These are phyloP conservation scores for Dothistroma pini DNA, from an alignment of 2,329 filamentous ascomycete genomes.

Conservation along the genomic window DNA sequence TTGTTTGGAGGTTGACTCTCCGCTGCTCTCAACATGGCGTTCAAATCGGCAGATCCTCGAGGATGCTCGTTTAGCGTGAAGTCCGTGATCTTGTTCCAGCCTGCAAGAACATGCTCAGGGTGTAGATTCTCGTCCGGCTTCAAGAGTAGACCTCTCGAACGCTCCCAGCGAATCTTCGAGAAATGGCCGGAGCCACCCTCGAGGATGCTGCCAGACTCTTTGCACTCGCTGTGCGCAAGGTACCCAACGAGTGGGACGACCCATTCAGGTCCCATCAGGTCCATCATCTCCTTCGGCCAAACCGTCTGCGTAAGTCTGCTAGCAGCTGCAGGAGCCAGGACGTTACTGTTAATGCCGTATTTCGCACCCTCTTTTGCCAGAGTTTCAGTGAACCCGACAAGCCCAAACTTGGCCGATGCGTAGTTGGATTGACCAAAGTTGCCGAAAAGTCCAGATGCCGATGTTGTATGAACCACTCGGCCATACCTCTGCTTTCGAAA, in stretches of 20 bases:
- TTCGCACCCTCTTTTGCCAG: constrained; percentile 93
- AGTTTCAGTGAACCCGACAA: constrained; percentile 95
- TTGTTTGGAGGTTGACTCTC: constrained; percentile 93
- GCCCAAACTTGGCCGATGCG: constrained; percentile 86
- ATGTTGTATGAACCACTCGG: constrained; percentile 91
- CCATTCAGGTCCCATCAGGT: constrained; percentile 84
- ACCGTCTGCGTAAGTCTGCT: constrained; percentile 91
- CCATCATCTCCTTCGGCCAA: constrained; percentile 85
- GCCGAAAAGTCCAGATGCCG: constrained; percentile 92
- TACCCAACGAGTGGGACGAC: constrained; percentile 87
- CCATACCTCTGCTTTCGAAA: constrained; percentile 99
- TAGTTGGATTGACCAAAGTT: constrained; percentile 99
- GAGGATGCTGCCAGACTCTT: constrained; percentile 82
- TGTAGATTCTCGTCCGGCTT: constrained; percentile 77
- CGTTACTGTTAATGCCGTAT: constrained; percentile 93
- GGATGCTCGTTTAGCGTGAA: constrained; percentile 63
- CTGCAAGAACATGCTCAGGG: constrained; percentile 37
- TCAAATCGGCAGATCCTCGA: constrained; percentile 78
- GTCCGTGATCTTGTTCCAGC: constrained; percentile 82
- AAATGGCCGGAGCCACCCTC: constrained; percentile 89
- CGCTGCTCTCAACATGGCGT: constrained; percentile 77
- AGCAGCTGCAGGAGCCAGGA: constrained; percentile 91
- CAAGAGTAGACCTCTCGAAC: constrained; percentile 77
- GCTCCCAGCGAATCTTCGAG: constrained; percentile 91
- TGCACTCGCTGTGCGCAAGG: constrained; percentile 75